phyloP scores from a whole-genome alignment of 306 rosid genomes.

The Rosa rugosa region DNA sequence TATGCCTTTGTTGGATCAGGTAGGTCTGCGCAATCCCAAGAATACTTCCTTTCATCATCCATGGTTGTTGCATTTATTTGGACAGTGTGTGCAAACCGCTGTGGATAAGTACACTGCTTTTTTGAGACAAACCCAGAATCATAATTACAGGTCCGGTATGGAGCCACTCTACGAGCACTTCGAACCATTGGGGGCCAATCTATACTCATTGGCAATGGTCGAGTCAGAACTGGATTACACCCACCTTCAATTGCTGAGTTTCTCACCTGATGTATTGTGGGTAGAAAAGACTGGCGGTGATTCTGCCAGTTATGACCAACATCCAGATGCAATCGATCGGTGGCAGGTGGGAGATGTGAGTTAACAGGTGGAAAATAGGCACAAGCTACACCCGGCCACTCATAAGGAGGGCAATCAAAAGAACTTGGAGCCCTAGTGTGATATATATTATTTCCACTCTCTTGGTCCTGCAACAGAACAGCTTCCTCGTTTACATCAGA shows the following conservation, averaged over 20 bases:
- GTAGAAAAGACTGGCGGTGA: constrained; percentile 74
- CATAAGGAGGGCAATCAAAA: constrained; percentile 66
- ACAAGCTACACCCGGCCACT: constrained; percentile 88
- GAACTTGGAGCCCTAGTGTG: constrained; percentile 49
- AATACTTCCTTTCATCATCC: constrained; percentile 67
- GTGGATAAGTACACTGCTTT: constrained; percentile 63
- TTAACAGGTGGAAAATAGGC: constrained; percentile 66
- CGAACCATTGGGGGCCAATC: constrained; percentile 95
- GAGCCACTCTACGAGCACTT: constrained; percentile 62
- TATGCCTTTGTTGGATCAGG: constrained; percentile 58
- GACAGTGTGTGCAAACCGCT: constrained; percentile 55
- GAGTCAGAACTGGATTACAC: constrained; percentile 62
- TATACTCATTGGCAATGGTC: constrained; percentile 75
- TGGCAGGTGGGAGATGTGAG: constrained; percentile 81
- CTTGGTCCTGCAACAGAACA: constrained; percentile 42
- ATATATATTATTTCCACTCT: constrained; percentile 42
- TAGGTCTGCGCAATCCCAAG: constrained; percentile 64
- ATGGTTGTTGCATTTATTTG: constrained; percentile 45
- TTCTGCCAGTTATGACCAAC: constrained; percentile 93
- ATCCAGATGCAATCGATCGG: constrained; percentile 93
- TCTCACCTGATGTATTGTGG: constrained; percentile 67
- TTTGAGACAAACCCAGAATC: constrained; percentile 74
- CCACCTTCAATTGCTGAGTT: constrained; percentile 61
- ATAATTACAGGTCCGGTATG: constrained; percentile 58
- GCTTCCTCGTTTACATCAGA: constrained; percentile 47